phyloP scores from a whole-genome alignment of 805 yeast genomes.

The Saccharomycopsis synnaedendra region DNA sequence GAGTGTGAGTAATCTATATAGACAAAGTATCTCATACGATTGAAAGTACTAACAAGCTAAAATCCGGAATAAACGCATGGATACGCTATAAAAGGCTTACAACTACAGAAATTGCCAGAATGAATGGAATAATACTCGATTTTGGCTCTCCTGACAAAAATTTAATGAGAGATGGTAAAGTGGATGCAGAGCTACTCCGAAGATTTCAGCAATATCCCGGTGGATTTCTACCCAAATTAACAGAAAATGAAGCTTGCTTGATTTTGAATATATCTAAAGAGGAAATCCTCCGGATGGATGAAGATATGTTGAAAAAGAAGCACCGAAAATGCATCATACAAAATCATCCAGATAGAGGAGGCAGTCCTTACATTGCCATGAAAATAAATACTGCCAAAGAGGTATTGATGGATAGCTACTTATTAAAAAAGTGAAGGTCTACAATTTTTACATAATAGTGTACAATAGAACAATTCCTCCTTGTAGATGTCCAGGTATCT shows the following conservation, averaged over 20 bases:
- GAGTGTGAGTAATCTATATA: conserved; percentile 17
- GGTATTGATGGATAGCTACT: conserved; percentile 53
- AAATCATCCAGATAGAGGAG: conserved; percentile 87
- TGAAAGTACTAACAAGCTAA: conserved; percentile 13
- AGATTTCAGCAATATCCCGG: conserved; percentile 38
- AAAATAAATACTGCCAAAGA: conserved; percentile 84
- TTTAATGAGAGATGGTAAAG: conserved; percentile 14
- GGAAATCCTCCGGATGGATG: conserved; percentile 39
- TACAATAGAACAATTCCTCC: no score
- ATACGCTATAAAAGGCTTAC: conserved; percentile 23
- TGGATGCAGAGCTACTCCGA: conserved; percentile 18
- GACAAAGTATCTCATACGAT: neutral
- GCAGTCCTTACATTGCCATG: conserved; percentile 70
- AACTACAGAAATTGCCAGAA: conserved; percentile 27
- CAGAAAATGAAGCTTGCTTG: conserved; percentile 58
- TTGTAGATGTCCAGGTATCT: no score
- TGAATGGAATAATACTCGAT: conserved; percentile 26
- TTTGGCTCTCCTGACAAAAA: conserved; percentile 14
- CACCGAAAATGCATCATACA: conserved; percentile 70
- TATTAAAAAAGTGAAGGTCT: conserved; percentile 22
- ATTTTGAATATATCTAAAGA: conserved; percentile 48
- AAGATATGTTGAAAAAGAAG: conserved; percentile 46
- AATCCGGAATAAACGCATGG: conserved; percentile 27
- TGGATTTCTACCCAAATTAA: conserved; percentile 54
- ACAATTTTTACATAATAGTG: neutral